phyloP scores from a whole-genome alignment of 306 rosid species.

The Pyrus communis region DNA sequence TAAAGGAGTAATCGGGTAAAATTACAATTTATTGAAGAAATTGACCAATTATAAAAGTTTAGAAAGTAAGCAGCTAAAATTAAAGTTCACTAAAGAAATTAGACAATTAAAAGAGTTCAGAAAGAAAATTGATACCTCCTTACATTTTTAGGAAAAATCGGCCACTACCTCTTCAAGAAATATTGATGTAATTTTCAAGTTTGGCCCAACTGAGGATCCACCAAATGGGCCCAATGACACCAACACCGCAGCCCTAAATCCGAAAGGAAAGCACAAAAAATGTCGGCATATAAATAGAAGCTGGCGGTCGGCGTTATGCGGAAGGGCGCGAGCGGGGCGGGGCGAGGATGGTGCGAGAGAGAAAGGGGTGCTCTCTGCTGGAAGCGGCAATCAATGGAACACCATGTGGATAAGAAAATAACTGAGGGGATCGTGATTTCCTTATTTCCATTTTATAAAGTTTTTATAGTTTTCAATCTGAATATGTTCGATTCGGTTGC shows the following conservation, averaged over 20 bases:
- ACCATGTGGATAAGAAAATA: conserved; percentile 34
- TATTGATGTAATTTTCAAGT: neutral
- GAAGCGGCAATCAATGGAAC: conserved; percentile 22
- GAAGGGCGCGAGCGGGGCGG: neutral
- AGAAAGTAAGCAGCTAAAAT: too few relatives aligned
- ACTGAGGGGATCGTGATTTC: conserved; percentile 35
- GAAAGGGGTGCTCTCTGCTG: conserved; percentile 9
- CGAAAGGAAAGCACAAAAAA: neutral
- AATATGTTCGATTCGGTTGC: conserved; percentile 15
- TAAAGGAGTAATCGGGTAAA: too few relatives aligned
- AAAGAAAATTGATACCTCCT: rapidly evolving
- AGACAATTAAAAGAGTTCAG: too few relatives aligned
- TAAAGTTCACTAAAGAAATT: too few relatives aligned
- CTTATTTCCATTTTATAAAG: neutral
- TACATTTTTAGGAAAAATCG: too few relatives aligned
- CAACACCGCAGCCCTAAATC: neutral
- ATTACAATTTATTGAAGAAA: too few relatives aligned
- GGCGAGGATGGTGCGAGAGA: neutral
- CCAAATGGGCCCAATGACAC: neutral
- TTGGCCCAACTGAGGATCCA: neutral
- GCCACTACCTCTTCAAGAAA: too few relatives aligned
- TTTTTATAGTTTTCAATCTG: conserved; percentile 49
- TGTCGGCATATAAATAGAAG: neutral
- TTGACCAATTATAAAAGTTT: too few relatives aligned
- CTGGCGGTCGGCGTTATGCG: neutral